Conservation (phyloP, 768 basidiomycete genomes). For the Harrya chromipes region DNA sequence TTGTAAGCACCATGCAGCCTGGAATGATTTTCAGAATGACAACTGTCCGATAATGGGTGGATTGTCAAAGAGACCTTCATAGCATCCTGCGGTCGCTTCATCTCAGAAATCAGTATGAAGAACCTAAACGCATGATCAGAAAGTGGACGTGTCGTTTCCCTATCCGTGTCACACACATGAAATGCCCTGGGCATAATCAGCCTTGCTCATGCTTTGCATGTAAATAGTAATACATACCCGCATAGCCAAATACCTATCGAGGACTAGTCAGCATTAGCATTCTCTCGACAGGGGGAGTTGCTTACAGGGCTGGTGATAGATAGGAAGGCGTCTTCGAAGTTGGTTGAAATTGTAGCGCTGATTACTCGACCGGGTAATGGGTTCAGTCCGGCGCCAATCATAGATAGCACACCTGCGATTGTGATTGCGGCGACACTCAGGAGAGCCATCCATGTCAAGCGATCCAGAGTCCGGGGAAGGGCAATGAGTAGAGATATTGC, state of each 20-base stretch:
- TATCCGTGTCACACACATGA: constrained; percentile 38
- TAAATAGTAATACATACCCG: too few species aligned
- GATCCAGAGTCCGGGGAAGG: constrained; percentile 15
- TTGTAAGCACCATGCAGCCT: constrained; percentile 51
- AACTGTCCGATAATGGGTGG: constrained; percentile 13
- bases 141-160: neutral
- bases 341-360: constrained; percentile 36
- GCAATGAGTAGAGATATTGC: neutral
- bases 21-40: too few species aligned
- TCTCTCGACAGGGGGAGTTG: neutral
- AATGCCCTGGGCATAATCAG: constrained; percentile 38
- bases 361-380: constrained; percentile 33
- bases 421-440: constrained; percentile 41
- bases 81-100: constrained; percentile 48
- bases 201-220: too few species aligned
- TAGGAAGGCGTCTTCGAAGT: constrained; percentile 35
- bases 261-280: neutral
- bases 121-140: constrained; percentile 37
- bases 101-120: constrained; percentile 58
- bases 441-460: constrained; percentile 48
- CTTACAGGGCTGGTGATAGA: too few species aligned
- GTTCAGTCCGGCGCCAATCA: constrained; percentile 48
- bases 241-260: too few species aligned
- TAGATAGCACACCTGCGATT: constrained; percentile 46
- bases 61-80: constrained; percentile 43